Evolutionary conservation across 192 early-diverging fungal genomes (phyloP), one percentile per base, ranked within the genome.

Genomic region (Phycomyces nitens): DNA sequence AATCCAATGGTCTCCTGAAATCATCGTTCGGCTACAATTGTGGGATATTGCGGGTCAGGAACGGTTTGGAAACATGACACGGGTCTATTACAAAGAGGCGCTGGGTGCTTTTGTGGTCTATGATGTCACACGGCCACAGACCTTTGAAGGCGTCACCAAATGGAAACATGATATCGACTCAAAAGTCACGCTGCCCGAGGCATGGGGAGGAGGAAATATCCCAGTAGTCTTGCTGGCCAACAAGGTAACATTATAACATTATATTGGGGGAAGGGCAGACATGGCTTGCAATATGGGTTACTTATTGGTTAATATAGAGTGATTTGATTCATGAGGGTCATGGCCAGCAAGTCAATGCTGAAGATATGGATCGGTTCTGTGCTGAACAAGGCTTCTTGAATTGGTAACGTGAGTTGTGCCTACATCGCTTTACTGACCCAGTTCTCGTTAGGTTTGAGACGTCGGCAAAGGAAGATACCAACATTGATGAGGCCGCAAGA

Each of bases 41-140:
- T 85, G 84, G 84, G 84, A 85, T 68, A 85, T 85, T 65, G 84
- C 84, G 10, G 84, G 84, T 6, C 84, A 85, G 55, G 84, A 85
- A 69, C 75, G 82, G 58, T 85, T 83, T 62, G 76, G 79, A 20
- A 76, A 76, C 29, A 74, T 85, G 72, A 85, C 84, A 39, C 66
- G 81, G 56, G 83, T 85, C 3, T 85, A 85, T 27, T 85, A 83
- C 55, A 85, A 83, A 49, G 83, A 81, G 27, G 83, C 83, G 9
- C 60, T 79, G 4, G 83, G 79, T 6, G 83, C 83, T 27, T 69
- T 85, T 57, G 71, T 85, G 0, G 83, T 85, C 1, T 85, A 82
- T 47, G 83, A 85, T 68, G 72, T 83, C 9, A 83, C 81, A 11
- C 73, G 80, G 14, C 79, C 81, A 51, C 70, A 73, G 39, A 81